Evolutionary conservation across 257 asterid genomes (phyloP).

Genomic region (Ehretia macrophylla): DNA sequence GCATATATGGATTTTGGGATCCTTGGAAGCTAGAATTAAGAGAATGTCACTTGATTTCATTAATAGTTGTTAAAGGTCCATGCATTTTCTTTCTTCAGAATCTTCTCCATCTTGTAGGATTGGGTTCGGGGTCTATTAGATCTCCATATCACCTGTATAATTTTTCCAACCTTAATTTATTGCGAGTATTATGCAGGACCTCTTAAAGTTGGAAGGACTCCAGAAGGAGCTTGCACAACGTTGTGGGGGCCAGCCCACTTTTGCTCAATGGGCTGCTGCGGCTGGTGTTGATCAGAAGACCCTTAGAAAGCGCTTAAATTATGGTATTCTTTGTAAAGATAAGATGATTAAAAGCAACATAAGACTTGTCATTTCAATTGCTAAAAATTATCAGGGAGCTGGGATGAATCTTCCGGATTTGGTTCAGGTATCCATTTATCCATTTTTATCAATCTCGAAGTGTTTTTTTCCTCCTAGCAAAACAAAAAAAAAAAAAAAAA

Average conservation of each 20-base stretch:
- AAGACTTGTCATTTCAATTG: conserved; percentile 90
- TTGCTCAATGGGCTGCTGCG: conserved; percentile 88
- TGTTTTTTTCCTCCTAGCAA: conserved; percentile 1
- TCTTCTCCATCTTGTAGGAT: neutral
- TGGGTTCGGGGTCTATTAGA: neutral
- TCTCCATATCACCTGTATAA: neutral
- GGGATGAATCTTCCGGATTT: conserved; percentile 95
- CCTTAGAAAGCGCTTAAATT: conserved; percentile 65
- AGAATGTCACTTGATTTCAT: too few relatives aligned
- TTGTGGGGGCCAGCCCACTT: conserved; percentile 57
- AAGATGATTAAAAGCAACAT: conserved; percentile 91
- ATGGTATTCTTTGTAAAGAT: conserved; percentile 76
- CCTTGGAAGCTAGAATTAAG: too few relatives aligned
- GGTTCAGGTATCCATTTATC: conserved; percentile 68
- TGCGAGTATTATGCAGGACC: conserved; percentile 48
- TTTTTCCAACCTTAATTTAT: conserved; percentile 3
- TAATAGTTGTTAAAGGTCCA: too few relatives aligned
- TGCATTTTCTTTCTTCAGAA: too few relatives aligned
- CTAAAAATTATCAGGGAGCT: conserved; percentile 85
- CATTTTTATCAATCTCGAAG: conserved; percentile 8
- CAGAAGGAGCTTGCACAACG: conserved; percentile 61
- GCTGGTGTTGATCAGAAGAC: conserved; percentile 83
- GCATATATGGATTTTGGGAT: too few relatives aligned
- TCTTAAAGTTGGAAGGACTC: conserved; percentile 75
- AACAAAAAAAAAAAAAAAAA: too few relatives aligned